Conservation (phyloP, 768 basidiomycete species). For the Tephrocybe sp. region DNA sequence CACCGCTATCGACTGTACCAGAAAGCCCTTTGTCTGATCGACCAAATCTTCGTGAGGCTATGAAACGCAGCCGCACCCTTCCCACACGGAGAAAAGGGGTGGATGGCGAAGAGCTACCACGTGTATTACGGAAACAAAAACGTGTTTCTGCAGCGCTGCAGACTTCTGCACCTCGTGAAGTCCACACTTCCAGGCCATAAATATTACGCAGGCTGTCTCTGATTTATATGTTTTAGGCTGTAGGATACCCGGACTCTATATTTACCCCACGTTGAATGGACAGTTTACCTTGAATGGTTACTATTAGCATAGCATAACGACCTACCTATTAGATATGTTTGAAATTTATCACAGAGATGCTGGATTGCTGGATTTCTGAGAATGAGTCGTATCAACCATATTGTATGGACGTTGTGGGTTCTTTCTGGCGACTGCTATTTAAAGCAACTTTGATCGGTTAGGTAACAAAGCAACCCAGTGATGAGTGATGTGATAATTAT, state of each 20-base stretch:
- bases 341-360: too few relatives aligned
- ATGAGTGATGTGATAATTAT: not conserved
- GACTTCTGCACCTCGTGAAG: slow-evolving; percentile 20
- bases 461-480: too few relatives aligned
- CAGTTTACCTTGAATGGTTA: slow-evolving; percentile 9
- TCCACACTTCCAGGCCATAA: slow-evolving; percentile 7
- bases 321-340: not conserved
- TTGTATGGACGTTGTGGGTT: not conserved
- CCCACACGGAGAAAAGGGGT: slow-evolving; percentile 43
- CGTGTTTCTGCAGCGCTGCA: slow-evolving; percentile 43
- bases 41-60: slow-evolving; percentile 24
- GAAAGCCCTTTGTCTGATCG: slow-evolving; percentile 34
- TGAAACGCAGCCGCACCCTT: slow-evolving; percentile 65
- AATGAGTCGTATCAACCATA: not conserved
- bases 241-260: slow-evolving; percentile 20
- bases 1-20: slow-evolving; percentile 52
- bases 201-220: slow-evolving; percentile 5
- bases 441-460: not conserved
- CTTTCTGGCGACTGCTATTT: not conserved
- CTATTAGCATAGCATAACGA: slow-evolving; percentile 2
- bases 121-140: slow-evolving; percentile 54
- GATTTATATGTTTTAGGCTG: slow-evolving; percentile 1
- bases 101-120: slow-evolving; percentile 33
- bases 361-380: too few relatives aligned
- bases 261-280: slow-evolving; percentile 16